Percentiles rank a stretch among this genome's conserved stretches.
Evolutionary conservation across 1,284 basidiomycete genomes (phyloP).

Genomic region (Veloboletus limbatus): DNA sequence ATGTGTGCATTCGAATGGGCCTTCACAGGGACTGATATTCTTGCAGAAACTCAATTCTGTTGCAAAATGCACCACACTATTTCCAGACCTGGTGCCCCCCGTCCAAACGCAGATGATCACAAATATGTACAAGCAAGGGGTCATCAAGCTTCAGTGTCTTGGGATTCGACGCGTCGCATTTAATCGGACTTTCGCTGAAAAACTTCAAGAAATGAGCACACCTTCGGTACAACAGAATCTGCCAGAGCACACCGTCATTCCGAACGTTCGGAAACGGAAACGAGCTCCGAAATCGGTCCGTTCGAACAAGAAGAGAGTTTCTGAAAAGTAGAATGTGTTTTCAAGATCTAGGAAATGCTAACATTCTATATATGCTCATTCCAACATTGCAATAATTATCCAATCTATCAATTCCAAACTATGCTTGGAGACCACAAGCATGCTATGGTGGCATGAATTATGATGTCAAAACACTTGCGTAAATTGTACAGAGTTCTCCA

Average conservation of each 20-base stretch:
- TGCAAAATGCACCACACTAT: constrained; percentile 19
- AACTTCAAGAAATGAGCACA: constrained; percentile 8
- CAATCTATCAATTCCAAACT: not conserved
- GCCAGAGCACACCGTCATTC: not conserved
- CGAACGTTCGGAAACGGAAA: constrained; percentile 17
- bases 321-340: not conserved
- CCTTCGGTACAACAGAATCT: not conserved
- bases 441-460: constrained; percentile 28
- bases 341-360: constrained; percentile 10
- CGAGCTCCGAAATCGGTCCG: not conserved
- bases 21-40: constrained; percentile 1
- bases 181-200: constrained; percentile 17
- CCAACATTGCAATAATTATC: not conserved
- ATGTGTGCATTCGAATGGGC: not conserved
- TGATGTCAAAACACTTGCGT: constrained; percentile 55
- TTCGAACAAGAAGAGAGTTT: constrained; percentile 18
- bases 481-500: constrained; percentile 42
- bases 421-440: constrained; percentile 5
- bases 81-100: constrained; percentile 26
- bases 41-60: constrained; percentile 17
- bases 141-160: constrained; percentile 32
- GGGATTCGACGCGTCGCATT: constrained; percentile 24
- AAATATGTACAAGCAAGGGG: constrained; percentile 28
- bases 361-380: constrained; percentile 1
- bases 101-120: constrained; percentile 27